A percentile compares a stretch with the other conserved stretches of the same genome.
Evolutionary conservation across 257 asterid genomes (phyloP).

Genomic region (Solanum commersonii): DNA sequence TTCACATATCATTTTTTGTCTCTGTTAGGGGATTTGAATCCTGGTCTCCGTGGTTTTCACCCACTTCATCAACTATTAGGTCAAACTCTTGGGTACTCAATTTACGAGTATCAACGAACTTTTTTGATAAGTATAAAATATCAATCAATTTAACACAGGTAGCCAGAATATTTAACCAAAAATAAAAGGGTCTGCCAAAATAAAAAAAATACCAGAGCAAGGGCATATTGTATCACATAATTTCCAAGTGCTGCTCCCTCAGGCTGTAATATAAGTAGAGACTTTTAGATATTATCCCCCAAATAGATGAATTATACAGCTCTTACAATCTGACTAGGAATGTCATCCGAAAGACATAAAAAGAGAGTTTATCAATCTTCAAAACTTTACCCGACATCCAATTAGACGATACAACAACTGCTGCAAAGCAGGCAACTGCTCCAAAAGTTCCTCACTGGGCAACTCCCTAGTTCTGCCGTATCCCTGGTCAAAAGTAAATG

Average conservation of each 20-base stretch:
- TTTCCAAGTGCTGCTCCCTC: conserved; percentile 89
- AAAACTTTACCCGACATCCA: conserved; percentile 77
- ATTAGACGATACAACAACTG: conserved; percentile 84
- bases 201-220: conserved; percentile 58
- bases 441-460: conserved; percentile 78
- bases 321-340: neutral
- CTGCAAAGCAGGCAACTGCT: conserved; percentile 90
- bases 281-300: neutral
- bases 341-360: neutral
- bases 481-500: conserved; percentile 42
- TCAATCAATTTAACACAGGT: neutral
- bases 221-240: conserved; percentile 85
- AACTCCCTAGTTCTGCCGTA: conserved; percentile 87
- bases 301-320: neutral
- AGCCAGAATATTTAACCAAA: neutral
- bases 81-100: neutral
- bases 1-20: neutral
- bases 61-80: neutral
- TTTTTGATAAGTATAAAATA: neutral
- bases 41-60: neutral
- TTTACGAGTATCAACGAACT: neutral
- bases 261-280: conserved; percentile 48
- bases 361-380: neutral
- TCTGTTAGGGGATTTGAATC: neutral
- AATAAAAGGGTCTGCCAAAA: neutral